Conservation (phyloP, 441 rosid species). For the Sinapis alba region DNA sequence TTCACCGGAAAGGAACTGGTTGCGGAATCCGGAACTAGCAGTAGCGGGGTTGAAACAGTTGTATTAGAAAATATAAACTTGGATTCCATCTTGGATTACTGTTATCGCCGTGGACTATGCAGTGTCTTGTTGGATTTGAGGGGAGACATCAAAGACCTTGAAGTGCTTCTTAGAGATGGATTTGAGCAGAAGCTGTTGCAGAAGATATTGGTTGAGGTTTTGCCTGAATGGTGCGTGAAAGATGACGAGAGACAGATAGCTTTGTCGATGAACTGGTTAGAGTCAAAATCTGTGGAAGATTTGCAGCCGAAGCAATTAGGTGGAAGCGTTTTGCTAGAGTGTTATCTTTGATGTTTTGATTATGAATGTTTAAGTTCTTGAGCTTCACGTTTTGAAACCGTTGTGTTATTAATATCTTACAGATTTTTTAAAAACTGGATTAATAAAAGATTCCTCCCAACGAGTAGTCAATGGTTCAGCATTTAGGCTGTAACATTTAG, state of each 20-base stretch:
- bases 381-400: neutral
- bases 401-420: neutral
- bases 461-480: too few relatives aligned
- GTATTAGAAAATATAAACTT: slow-evolving; percentile 52
- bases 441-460: too few relatives aligned
- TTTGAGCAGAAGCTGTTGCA: slow-evolving; percentile 59
- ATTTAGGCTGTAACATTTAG: too few relatives aligned
- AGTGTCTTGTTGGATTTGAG: slow-evolving; percentile 75
- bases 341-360: slow-evolving; percentile 48
- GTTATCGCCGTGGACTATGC: slow-evolving; percentile 57
- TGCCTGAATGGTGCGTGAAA: slow-evolving; percentile 60
- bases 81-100: slow-evolving; percentile 60
- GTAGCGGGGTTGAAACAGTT: slow-evolving; percentile 53
- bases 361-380: neutral
- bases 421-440: too few relatives aligned
- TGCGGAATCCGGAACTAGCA: slow-evolving; percentile 40
- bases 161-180: slow-evolving; percentile 55
- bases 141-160: slow-evolving; percentile 52
- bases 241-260: slow-evolving; percentile 19
- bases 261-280: slow-evolving; percentile 41
- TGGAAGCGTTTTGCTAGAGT: slow-evolving; percentile 64
- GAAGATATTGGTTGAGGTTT: slow-evolving; percentile 67
- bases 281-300: slow-evolving; percentile 35
- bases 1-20: slow-evolving; percentile 46
- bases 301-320: slow-evolving; percentile 47